These are phyloP conservation scores for Maudiozyma pseudohumilis DNA, from an alignment of 805 yeast genomes.

Conservation along the genomic window DNA sequence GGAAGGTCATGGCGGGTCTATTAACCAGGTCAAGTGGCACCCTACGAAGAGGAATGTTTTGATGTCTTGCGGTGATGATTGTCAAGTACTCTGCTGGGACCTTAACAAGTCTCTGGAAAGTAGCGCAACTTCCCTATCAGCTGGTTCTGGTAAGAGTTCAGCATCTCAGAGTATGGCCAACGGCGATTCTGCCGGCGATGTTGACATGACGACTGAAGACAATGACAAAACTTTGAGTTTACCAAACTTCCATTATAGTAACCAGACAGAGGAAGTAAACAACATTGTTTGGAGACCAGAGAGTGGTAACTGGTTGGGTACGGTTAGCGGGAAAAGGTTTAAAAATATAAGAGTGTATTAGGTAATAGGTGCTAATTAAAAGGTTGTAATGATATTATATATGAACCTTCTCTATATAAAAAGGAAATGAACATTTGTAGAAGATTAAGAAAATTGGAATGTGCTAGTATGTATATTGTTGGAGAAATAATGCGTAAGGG, in stretches of 20 bases:
- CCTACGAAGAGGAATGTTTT: conserved; percentile 54
- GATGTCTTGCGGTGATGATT: conserved; percentile 58
- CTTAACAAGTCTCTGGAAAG: conserved; percentile 28
- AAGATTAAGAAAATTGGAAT: too few relatives aligned
- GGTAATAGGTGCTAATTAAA: too few relatives aligned
- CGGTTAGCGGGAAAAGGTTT: conserved; percentile 29
- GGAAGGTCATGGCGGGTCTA: conserved; percentile 55
- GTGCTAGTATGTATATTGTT: too few relatives aligned
- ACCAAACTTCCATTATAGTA: conserved; percentile 39
- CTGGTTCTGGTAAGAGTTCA: background rate
- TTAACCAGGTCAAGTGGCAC: conserved; percentile 78
- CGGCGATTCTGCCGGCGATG: background rate
- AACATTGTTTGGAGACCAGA: conserved; percentile 59
- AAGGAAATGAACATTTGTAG: too few relatives aligned
- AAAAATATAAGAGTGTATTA: conserved; percentile 25
- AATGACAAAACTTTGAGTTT: conserved; percentile 12
- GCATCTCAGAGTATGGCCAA: background rate
- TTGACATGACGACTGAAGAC: conserved; percentile 8
- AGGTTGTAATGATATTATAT: too few relatives aligned
- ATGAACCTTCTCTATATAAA: too few relatives aligned
- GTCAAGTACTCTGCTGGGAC: conserved; percentile 68
- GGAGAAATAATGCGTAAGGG: too few relatives aligned
- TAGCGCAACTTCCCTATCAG: background rate
- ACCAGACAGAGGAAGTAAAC: conserved; percentile 64
- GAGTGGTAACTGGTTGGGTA: conserved; percentile 73